Evolutionary conservation across 1,284 basidiomycete species (phyloP), one percentile per base, ranked within the genome.

Genomic region (Crucibulum parvulum): DNA sequence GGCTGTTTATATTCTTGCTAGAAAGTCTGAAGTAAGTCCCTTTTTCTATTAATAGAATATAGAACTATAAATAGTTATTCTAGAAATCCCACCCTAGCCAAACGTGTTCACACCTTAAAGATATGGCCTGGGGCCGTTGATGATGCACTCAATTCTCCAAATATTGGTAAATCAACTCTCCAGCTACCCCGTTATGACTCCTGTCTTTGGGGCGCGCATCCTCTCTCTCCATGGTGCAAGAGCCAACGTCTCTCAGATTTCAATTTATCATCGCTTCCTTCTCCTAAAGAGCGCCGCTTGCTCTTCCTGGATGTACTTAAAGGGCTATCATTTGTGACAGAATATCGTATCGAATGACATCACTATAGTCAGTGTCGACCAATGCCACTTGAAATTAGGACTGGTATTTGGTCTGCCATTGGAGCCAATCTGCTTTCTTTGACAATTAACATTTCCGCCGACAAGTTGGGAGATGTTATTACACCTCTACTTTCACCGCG

Each of bases 1-100:
- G 52, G 13, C 50, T 58, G 4, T 66, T 68, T 51, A 56, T 59
- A 24, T 59, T 59, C 37, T 69, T 62, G 46, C 16, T 69, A 37
- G 56, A 48, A 37, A 55, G 50, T 3, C 57, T 68, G 4, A 57
- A 66, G 72, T 69, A 46, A 36, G 63, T 48, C 15, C n/a, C 15
- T n/a, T n/a, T 10, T 36, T 37, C 39, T 43, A 15, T 15, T 18
- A 15, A 43, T 43, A 18, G 15, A 15, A 43, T 43, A 15, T 8
- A 6, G 18, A 18, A 43, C 18, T 43, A 6, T 15, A 6, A 9
- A 6, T 43, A 18, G 18, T 9, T 15, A 43, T 15, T 43, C 15
- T 9, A 43, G 41, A 43, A 43, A 43, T 43, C 41, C 41, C 18
- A 18, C 41, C 18, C 41, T 43, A 9, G 41, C 41, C 18, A 15